Base-by-base conservation (phyloP, 2,329 filamentous ascomycete species). In the Venturia aucupariae region DNA sequence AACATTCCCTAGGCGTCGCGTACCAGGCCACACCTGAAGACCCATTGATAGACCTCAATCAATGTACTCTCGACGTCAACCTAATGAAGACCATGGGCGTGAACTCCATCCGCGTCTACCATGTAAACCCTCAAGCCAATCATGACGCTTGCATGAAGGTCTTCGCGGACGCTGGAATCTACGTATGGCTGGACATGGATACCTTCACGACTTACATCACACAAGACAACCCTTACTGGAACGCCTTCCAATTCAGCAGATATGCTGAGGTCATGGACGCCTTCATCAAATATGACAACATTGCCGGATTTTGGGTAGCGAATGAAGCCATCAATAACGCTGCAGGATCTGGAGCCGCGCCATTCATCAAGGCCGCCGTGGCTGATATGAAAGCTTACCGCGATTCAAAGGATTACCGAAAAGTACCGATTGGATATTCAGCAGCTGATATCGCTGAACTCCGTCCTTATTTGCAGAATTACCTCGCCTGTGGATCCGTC, bases 71-170 rank as follows among this genome's bases (percentile, higher is more conserved):
- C 69, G 91, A 96, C 77, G 87, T 87, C 51, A 74, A 79, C n/a
- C 80, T 92, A 71, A 95, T 96, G 89, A 83, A 90, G 74, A 84
- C 86, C 22, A 79, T 96, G 63, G 90, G 90, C 67, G 85, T 88
- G 73, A 96, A 95, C 74, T 82, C 88, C 35, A 91, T 96, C 71
- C 90, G 92, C 65, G 89, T 94, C 65, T 96, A 96, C 76, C 90
- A 96, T 72, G 90, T 96, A 66, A 87, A 95, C 70, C 78, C 89
- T 2, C 74, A 76, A 2, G 84, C 78, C 38, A 79, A 93, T 73
- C 92, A 96, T 75, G 81, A 84, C 65, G 87, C 82, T 24, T 96
- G 91, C 78, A 95, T 96, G 90, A 81, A 81, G 63, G 87, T 86
- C 1, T 90, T 96, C 73, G 86, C 84, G 15, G 85, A 92, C 70